Base-by-base conservation (phyloP, 2,329 filamentous ascomycete species). In the Colletotrichum sp. region DNA sequence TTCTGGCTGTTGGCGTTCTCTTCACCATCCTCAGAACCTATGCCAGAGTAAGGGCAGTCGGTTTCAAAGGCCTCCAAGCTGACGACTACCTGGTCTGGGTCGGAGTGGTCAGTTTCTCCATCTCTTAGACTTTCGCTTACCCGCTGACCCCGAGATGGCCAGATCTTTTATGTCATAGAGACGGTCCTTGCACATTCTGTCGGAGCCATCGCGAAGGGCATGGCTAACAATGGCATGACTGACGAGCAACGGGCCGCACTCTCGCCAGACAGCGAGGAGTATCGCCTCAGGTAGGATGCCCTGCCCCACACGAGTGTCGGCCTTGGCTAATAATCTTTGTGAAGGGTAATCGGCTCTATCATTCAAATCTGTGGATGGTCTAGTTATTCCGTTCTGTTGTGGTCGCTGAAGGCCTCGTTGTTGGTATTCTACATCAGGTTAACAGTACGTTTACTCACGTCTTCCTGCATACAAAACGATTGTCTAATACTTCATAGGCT, bases 151-250 rank as follows among this genome's bases (percentile, higher is more conserved):
- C 7, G 8, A 26, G 12, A 10, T 48, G 43, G 5, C n/a, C 77
- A 91, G 89, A 80, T 89, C 4, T 84, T 91, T 12, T 91, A 91
- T 70, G 84, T 85, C 3, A 81, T 87, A 5, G 88, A 92, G 80
- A 71, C 69, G 16, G 60, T 21, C 16, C 30, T 71, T 48, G 69
- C 60, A 8, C 69, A 71, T 6, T 71, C 69, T 2, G 43, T 68
- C 30, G 63, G 63, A 14, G 87, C 86, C 24, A 89, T 83, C 73
- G 88, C 84, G 69, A 83, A 84, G 55, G 90, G 90, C 1, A 83
- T 92, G 7, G 89, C 90, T 24, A 92, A 92, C 77, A 90, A 91
- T 78, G 82, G 85, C 72, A 92, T 93, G 89, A 89, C 90, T 3
- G 83, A 87, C 13, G 85, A 85, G 30, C 81, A 90, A 77, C 87